Evolutionary conservation across 2,329 filamentous ascomycete species (phyloP), one percentile per base, ranked within the genome.

Genomic region (Neonectria punicea): DNA sequence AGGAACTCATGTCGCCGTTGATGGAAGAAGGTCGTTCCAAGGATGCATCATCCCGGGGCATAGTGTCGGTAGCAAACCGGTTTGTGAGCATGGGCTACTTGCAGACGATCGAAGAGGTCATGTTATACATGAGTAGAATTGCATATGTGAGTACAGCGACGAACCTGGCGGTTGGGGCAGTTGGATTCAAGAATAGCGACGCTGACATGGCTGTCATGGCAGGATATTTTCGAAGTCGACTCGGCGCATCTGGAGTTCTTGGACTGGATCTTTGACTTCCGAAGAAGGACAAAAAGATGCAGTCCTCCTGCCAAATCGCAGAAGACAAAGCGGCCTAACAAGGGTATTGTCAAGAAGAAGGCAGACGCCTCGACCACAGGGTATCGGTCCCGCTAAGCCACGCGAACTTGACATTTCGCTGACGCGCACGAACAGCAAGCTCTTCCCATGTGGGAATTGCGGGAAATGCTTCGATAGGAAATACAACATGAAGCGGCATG

Each of bases 1-100:
- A 5, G 0, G 43, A 13, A 0, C 63, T 63, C 14, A 28, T 70
- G 0, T 11, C 36, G 6, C 50, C 20, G 0, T 2, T 71, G 0
- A 30, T 13, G 0, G 41, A 10, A 0, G 25, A 41, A 5, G 63
- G 55, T 8, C 0, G 20, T 1, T 30, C 8, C 0, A 60, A n/a
- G 8, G 59, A 60, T 16, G 10, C 43, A 0, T 25, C 50, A 1
- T 51, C 47, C 6, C 53, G 54, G 9, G 63, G 61, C 0, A 70
- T 70, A 36, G 9, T 67, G 9, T 58, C 66, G 0, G 50, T 66
- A 0, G 51, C 57, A 1, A 62, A 63, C 18, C 53, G 34, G 0
- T 69, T 73, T 22, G 64, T 73, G 4, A 53, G 66, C 2, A 22
- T 57, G 4, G 70, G 70, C 0, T 39, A 62, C 2, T 20, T 73